phyloP scores from a whole-genome alignment of 345 rosid genomes.

The Dipteronia dyeriana region DNA sequence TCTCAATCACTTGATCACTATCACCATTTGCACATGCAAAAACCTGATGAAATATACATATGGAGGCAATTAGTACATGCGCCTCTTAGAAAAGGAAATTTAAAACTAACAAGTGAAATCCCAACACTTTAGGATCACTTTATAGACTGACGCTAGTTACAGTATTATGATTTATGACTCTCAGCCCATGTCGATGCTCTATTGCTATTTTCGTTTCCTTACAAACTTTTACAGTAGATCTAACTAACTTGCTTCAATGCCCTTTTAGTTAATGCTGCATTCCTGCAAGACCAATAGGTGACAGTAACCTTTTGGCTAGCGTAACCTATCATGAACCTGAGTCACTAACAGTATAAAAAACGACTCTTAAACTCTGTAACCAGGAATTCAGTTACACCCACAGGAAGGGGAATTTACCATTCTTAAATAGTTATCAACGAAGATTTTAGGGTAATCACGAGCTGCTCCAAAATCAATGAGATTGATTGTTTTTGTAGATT shows the following conservation, averaged over 20 bases:
- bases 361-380: background rate
- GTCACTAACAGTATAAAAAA: background rate
- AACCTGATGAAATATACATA: constrained; percentile 48
- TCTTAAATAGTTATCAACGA: constrained; percentile 82
- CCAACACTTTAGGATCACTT: background rate
- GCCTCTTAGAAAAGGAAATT: background rate
- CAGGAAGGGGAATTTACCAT: constrained; percentile 55
- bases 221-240: background rate
- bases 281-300: background rate
- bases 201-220: background rate
- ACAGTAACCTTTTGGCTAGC: background rate
- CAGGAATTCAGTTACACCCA: background rate
- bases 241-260: background rate
- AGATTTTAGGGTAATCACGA: constrained; percentile 79
- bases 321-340: background rate
- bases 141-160: background rate
- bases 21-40: constrained; percentile 82
- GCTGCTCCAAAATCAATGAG: constrained; percentile 98
- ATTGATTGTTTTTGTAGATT: constrained; percentile 62
- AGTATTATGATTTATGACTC: background rate
- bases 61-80: constrained; percentile 19
- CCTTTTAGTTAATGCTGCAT: background rate
- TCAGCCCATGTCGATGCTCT: background rate
- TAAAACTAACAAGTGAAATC: background rate
- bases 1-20: constrained; percentile 65